These are phyloP conservation scores for Pseudoneurospora amorphoporcata DNA, from an alignment of 495 filamentous ascomycete genomes.

Conservation along the genomic window DNA sequence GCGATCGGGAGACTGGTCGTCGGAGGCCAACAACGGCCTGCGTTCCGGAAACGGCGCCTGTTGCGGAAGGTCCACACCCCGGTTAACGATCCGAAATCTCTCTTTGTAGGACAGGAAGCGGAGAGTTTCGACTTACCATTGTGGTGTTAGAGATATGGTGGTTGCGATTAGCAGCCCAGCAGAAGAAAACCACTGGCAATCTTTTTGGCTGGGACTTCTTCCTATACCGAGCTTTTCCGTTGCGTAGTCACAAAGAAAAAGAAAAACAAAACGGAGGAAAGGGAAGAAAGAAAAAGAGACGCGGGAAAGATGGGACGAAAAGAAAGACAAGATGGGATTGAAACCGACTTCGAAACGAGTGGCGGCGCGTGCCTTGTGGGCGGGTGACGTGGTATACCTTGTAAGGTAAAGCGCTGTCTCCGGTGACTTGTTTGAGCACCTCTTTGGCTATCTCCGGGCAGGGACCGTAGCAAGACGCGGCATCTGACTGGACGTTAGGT, in stretches of 20 bases:
- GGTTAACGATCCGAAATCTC: neutral
- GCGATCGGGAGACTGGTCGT: constrained; percentile 7
- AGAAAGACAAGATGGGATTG: neutral
- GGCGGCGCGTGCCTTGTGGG: neutral
- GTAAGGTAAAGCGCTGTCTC: neutral
- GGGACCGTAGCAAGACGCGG: neutral
- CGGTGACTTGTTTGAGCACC: neutral
- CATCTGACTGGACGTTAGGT: neutral
- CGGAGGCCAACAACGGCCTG: constrained; percentile 22
- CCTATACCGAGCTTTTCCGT: neutral
- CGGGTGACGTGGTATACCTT: neutral
- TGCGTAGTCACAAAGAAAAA: neutral
- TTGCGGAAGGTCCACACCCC: neutral
- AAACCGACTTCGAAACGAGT: neutral
- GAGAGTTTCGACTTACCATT: constrained; percentile 5
- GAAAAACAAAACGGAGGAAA: neutral
- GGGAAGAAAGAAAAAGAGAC: neutral
- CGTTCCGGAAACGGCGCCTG: constrained; percentile 15
- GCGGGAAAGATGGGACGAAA: neutral
- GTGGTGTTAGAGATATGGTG: neutral
- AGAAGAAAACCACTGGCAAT: neutral
- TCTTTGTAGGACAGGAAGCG: constrained; percentile 3
- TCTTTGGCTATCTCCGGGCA: neutral
- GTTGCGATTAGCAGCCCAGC: neutral
- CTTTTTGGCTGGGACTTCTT: neutral